Evolutionary conservation across 345 rosid species (phyloP).

Genomic region (Euclidium syriacum): DNA sequence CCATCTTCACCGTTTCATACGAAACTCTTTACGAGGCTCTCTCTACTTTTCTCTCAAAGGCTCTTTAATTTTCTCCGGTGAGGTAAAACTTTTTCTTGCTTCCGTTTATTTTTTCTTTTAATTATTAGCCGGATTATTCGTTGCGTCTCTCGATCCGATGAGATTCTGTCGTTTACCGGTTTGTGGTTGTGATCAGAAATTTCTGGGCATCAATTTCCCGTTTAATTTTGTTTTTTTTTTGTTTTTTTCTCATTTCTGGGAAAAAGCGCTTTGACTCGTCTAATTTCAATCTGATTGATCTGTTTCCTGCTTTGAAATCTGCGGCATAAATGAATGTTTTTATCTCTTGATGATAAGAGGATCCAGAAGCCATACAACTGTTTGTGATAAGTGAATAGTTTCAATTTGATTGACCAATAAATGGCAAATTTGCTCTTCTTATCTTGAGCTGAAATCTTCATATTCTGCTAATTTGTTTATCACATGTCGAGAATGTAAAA

Average conservation of each 20-base stretch:
- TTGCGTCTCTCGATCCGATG: slow-evolving; percentile 15
- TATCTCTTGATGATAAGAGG: not conserved
- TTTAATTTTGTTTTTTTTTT: not conserved
- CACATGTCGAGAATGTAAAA: not conserved
- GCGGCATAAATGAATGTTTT: not conserved
- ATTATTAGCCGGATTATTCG: not conserved
- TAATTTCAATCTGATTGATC: slow-evolving; percentile 26
- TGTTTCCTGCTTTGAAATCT: not conserved
- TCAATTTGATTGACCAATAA: not conserved
- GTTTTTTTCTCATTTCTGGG: not conserved
- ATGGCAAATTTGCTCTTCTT: not conserved
- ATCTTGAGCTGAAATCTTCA: not conserved
- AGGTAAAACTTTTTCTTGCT: not conserved
- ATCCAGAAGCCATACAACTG: slow-evolving; percentile 1
- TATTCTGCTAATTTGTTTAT: not conserved
- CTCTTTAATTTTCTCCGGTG: slow-evolving; percentile 18
- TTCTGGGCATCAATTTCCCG: not conserved
- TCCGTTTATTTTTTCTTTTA: not conserved
- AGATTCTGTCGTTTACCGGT: slow-evolving; percentile 6
- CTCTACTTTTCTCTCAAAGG: slow-evolving; percentile 11
- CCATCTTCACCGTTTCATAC: slow-evolving; percentile 33
- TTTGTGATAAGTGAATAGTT: slow-evolving; percentile 25
- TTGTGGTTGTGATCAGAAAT: slow-evolving; percentile 12
- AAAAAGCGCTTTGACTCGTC: not conserved
- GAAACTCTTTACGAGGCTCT: slow-evolving; percentile 23